Evolutionary conservation across 2,329 filamentous ascomycete genomes (phyloP).

Genomic region (Curvularia sp.): DNA sequence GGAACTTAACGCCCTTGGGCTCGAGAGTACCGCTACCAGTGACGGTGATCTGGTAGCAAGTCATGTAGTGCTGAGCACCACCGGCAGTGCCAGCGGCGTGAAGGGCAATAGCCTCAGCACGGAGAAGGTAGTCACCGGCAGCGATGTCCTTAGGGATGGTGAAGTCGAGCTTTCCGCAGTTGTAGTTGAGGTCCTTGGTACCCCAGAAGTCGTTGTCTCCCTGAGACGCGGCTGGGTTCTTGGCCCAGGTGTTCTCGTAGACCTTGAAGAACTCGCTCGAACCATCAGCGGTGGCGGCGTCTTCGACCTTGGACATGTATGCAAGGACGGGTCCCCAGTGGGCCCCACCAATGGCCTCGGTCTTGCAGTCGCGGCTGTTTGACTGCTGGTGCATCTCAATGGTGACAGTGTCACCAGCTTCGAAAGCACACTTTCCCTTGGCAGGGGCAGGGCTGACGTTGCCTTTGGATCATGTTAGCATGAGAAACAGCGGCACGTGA

Average conservation of each 20-base stretch:
- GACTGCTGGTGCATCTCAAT: constrained; percentile 45
- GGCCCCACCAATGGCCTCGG: constrained; percentile 42
- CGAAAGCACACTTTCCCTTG: constrained; percentile 37
- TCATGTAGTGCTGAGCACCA: constrained; percentile 57
- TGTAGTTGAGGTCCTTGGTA: constrained; percentile 54
- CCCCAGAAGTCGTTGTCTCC: constrained; percentile 52
- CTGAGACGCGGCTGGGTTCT: constrained; percentile 45
- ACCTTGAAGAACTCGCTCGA: constrained; percentile 61
- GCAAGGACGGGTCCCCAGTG: constrained; percentile 63
- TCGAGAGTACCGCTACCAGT: constrained; percentile 45
- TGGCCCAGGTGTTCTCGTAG: constrained; percentile 51
- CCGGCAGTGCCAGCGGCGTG: constrained; percentile 51
- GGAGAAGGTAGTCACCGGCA: constrained; percentile 55
- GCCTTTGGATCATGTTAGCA: constrained; percentile 16
- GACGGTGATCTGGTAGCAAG: constrained; percentile 55
- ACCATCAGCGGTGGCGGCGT: constrained; percentile 54
- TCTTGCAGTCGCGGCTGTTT: constrained; percentile 31
- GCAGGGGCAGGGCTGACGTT: constrained; percentile 39
- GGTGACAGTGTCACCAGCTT: constrained; percentile 38
- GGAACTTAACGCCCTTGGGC: constrained; percentile 57
- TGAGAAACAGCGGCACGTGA: background rate
- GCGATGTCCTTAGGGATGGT: constrained; percentile 52
- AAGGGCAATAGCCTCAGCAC: constrained; percentile 57
- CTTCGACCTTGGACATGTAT: constrained; percentile 55
- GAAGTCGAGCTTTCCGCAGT: constrained; percentile 45